Base-by-base conservation (phyloP, 441 rosid species). In the Gossypium aridum region DNA sequence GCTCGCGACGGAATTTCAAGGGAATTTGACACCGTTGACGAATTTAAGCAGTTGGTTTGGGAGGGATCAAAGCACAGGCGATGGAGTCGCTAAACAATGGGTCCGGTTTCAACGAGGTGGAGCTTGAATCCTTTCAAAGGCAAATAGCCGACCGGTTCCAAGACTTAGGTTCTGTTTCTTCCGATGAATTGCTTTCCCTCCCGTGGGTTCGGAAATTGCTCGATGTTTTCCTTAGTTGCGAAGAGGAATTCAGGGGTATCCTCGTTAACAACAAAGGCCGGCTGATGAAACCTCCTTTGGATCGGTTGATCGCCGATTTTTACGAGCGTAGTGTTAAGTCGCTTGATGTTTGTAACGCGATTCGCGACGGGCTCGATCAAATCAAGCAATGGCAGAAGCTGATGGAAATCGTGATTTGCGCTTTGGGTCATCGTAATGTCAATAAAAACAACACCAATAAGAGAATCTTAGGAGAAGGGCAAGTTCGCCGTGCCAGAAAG, bases 341-440 rank as follows among this genome's bases (percentile, higher is more conserved):
- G 14, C 88, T 94, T 28, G 99, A 94, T 51, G 94, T 94, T 7
- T 94, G 99, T 39, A 94, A 94, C 81, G 99, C 98, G 54, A 83
- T 94, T 25, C 87, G 98, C 28, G 98, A 94, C 16, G 98, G 97
- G 61, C 85, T 91, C 55, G 92, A 91, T 39, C 97, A 86, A 89
- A 88, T 94, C 89, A 86, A 96, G 68, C 96, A 91, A 71, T 92
- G 98, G 98, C 87, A 83, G 84, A 94, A 90, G 77, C 84, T 94
- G 1, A 75, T 91, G 49, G 99, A 94, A 70, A 94, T 94, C 64
- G 94, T 94, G 17, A 77, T 87, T 10, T 80, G 86, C 7, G 96
- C 99, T 39, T 80, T 94, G 66, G 90, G 82, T 31, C 7, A 31
- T 31, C 7, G 37, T 31, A 31, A 31, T 31, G 37, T 31, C 37